Base-by-base conservation (phyloP, 2,329 filamentous ascomycete species). In the Alternaria consortialis region DNA sequence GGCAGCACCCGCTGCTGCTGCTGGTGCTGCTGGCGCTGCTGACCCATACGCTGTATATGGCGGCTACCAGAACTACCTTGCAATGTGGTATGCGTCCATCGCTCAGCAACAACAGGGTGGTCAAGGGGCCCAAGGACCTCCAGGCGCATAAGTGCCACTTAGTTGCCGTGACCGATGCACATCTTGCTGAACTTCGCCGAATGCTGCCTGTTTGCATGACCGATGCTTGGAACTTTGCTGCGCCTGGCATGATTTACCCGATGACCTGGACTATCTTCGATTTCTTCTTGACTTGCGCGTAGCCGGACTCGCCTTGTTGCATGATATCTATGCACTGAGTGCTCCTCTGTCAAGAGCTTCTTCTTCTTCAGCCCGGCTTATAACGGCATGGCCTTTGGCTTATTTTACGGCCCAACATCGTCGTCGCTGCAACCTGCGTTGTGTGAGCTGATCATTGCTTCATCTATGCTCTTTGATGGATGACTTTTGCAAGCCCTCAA, bases 61-160 rank as follows among this genome's bases (percentile, higher is more conserved):
- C 67, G 92, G 92, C 62, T 94, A 94, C 78, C 86, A 93, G 70
- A 90, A 90, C 69, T 95, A 94, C 76, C 80, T 93, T 60, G 87
- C 90, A 40, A 84, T 94, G 70, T 95, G 91, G 91, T 94, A 93
- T 80, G 89, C 91, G 74, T 91, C 90, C 48, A 76, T 87, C 74
- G 84, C 84, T 52, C 82, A 85, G 71, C 84, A 86, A 73, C 82
- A 85, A 58, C 70, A 71, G 61, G 68, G 70, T 53, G 69, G 68
- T 43, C 66, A 63, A 63, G 64, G 64, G 34, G 67, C 70, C 44
- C 75, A 76, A 55, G 74, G 70, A 62, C 75, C 75, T 58, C 76
- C 77, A 34, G 75, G 76, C 66, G 70, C 75, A 48, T 79, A 78
- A 65, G 64, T 63, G 71, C 64, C 60, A 68, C 61, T 58, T 71